A percentile compares a stretch with the other conserved stretches of the same genome.
These are phyloP conservation scores for Colletotrichum sp. DNA, from an alignment of 2,329 filamentous ascomycete species.

Conservation along the genomic window DNA sequence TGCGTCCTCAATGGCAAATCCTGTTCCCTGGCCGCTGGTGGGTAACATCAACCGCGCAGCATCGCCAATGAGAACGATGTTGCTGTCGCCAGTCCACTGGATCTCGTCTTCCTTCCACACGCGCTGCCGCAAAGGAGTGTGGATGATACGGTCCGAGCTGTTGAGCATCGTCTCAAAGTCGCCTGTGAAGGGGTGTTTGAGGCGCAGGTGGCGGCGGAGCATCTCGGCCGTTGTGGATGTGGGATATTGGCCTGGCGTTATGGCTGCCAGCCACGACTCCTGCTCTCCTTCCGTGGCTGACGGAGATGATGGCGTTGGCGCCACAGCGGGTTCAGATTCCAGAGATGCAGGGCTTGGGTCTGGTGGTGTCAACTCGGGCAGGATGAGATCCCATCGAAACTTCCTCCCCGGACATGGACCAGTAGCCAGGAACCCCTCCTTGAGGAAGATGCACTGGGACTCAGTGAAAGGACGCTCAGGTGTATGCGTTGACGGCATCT, in stretches of 20 bases:
- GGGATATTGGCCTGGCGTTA: slow-evolving; percentile 3
- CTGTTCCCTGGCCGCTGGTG: slow-evolving; percentile 29
- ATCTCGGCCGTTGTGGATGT: background rate
- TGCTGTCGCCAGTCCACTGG: slow-evolving; percentile 16
- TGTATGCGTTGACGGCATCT: background rate
- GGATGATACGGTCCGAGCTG: slow-evolving; percentile 28
- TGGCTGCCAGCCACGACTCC: background rate
- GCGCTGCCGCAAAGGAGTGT: slow-evolving; percentile 26
- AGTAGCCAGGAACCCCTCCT: slow-evolving; percentile 23
- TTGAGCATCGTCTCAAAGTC: slow-evolving; percentile 22
- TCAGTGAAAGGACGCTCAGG: slow-evolving; percentile 16
- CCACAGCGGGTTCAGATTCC: background rate
- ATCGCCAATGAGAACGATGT: slow-evolving; percentile 26
- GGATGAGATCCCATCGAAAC: slow-evolving; percentile 29
- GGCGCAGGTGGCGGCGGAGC: background rate
- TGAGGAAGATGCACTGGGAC: slow-evolving; percentile 21
- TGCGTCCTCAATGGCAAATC: slow-evolving; percentile 29
- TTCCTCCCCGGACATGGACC: slow-evolving; percentile 22
- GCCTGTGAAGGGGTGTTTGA: slow-evolving; percentile 26
- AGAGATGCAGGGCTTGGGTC: background rate
- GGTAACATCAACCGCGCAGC: slow-evolving; percentile 28
- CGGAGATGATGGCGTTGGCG: background rate
- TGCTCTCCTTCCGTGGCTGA: background rate
- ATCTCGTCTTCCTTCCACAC: slow-evolving; percentile 29
- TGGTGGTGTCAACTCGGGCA: slow-evolving; percentile 23